Conservation (phyloP, 129 eudicot species). For the Dittrichia graveolens region DNA sequence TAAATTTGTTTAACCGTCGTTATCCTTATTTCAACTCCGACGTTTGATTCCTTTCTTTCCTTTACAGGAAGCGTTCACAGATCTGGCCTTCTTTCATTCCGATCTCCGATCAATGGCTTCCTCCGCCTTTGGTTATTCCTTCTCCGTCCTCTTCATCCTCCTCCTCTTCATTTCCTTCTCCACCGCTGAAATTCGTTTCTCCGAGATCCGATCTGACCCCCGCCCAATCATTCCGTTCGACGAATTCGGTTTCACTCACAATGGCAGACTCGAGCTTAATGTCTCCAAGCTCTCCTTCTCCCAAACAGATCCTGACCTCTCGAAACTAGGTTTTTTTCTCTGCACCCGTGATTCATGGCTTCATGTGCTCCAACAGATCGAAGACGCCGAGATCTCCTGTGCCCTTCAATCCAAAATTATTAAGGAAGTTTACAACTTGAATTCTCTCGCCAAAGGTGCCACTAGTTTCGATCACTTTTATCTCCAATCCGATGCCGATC, state of each 20-base stretch:
- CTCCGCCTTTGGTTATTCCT: neutral
- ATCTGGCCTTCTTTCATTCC: slow-evolving; percentile 15
- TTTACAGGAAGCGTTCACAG: slow-evolving; percentile 7
- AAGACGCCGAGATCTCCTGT: slow-evolving; percentile 51
- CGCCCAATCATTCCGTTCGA: slow-evolving; percentile 76
- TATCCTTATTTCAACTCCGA: slow-evolving; percentile 13
- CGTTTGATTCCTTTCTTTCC: neutral
- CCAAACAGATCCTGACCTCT: slow-evolving; percentile 33
- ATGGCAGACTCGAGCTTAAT: slow-evolving; percentile 63
- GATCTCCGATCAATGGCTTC: slow-evolving; percentile 32
- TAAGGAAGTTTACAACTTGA: slow-evolving; percentile 43
- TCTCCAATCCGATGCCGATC: slow-evolving; percentile 50
- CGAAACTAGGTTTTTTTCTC: slow-evolving; percentile 76
- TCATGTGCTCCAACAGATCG: slow-evolving; percentile 65
- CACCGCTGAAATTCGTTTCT: slow-evolving; percentile 61
- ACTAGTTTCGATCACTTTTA: slow-evolving; percentile 13
- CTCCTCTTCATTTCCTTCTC: slow-evolving; percentile 28
- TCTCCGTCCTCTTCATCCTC: slow-evolving; percentile 27
- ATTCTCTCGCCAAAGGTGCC: slow-evolving; percentile 15
- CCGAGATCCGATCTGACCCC: slow-evolving; percentile 55
- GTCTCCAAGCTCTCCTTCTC: slow-evolving; percentile 53
- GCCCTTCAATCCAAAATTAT: slow-evolving; percentile 57
- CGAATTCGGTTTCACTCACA: slow-evolving; percentile 86
- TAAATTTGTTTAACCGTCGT: slow-evolving; percentile 6
- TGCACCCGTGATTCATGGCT: slow-evolving; percentile 67